Conservation (phyloP, 768 basidiomycete species). For the Mrakia gelida region DNA sequence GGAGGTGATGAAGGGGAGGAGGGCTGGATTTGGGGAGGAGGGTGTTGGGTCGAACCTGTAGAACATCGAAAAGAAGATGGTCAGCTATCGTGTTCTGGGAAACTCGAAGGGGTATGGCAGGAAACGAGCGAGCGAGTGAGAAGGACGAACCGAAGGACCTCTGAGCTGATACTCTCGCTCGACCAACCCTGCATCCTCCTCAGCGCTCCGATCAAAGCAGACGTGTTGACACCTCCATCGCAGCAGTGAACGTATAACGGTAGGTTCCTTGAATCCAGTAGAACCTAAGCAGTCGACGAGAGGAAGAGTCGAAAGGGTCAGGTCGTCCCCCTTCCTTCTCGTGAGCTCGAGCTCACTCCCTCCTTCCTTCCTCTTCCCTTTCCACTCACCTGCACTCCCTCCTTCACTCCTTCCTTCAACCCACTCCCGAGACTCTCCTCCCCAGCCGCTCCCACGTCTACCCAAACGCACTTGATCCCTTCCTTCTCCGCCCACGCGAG, state of each 20-base stretch:
- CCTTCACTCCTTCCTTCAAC: constrained; percentile 12
- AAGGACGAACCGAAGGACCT: constrained; percentile 12
- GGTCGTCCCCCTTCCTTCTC: not conserved
- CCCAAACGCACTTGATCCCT: not conserved
- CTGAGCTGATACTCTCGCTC: not conserved
- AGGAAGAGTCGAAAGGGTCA: not conserved
- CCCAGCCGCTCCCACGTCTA: constrained; percentile 6
- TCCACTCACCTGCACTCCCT: not conserved
- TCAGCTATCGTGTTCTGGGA: not conserved
- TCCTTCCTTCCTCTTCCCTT: not conserved
- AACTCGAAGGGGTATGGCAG: too few species aligned
- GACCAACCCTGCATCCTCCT: constrained; percentile 22
- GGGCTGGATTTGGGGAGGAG: constrained; percentile 3
- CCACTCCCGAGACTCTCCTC: constrained; percentile 14
- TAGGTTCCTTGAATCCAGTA: constrained; percentile 9
- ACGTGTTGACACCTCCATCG: constrained; percentile 13
- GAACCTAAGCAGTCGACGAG: not conserved
- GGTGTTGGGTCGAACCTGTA: constrained; percentile 2
- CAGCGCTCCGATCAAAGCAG: constrained; percentile 2
- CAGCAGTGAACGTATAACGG: constrained; percentile 13
- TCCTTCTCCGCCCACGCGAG: not conserved
- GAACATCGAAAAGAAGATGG: not conserved
- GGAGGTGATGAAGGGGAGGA: constrained; percentile 15
- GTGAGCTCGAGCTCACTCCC: not conserved
- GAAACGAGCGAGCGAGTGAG: too few species aligned